Conservation (phyloP, 176 grass and related monocot species). For the Tillandsia leiboldiana region DNA sequence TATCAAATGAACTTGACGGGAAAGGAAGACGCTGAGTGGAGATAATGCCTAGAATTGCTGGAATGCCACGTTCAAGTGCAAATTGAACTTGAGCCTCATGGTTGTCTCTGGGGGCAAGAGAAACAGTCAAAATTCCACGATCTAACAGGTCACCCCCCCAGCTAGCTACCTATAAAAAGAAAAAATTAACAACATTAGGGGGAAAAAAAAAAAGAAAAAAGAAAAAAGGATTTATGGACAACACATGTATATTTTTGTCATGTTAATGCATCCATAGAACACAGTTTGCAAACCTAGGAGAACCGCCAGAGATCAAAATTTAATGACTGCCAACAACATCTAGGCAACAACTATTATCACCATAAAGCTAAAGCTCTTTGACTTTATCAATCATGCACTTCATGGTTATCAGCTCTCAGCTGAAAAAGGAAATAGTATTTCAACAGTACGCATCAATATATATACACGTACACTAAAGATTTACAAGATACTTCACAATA, state of each 20-base stretch:
- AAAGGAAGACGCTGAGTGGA: constrained; percentile 87
- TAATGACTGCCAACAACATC: no score
- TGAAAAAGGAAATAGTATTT: no score
- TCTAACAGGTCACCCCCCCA: constrained; percentile 87
- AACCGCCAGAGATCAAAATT: no score
- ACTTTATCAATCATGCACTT: no score
- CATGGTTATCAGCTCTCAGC: no score
- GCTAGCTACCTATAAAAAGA: constrained; percentile 46
- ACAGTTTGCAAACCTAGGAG: no score
- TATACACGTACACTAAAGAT: background rate
- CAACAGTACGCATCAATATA: background rate
- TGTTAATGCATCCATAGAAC: background rate
- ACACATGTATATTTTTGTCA: background rate
- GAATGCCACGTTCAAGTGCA: constrained; percentile 96
- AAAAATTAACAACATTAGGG: background rate
- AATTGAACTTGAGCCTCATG: constrained; percentile 99
- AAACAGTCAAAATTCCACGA: constrained; percentile 61
- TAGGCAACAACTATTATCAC: no score
- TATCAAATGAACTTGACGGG: constrained; percentile 68
- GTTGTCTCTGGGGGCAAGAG: constrained; percentile 82
- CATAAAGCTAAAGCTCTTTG: no score
- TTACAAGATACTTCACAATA: background rate
- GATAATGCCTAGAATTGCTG: constrained; percentile 84
- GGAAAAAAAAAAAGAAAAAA: no score
- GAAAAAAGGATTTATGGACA: constrained; percentile 1